These are phyloP conservation scores for Xylariaceae sp. DNA, from an alignment of 2,329 filamentous ascomycete species.

Conservation along the genomic window DNA sequence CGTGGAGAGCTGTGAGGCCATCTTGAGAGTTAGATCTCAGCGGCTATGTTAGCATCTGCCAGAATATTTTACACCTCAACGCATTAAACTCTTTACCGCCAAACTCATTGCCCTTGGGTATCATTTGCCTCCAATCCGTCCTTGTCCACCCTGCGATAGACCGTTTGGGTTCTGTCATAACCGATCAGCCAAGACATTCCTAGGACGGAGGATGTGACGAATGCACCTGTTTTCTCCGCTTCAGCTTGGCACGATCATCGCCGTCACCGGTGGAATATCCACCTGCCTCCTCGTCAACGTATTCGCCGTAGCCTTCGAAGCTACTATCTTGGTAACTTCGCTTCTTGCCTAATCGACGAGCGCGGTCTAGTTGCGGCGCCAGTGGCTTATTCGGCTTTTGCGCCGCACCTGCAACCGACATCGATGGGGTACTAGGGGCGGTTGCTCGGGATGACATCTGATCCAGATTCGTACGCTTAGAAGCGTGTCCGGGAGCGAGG, in stretches of 20 bases:
- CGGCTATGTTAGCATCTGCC: constrained; percentile 7
- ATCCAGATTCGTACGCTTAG: constrained; percentile 35
- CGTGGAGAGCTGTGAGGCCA: constrained; percentile 9
- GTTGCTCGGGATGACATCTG: constrained; percentile 45
- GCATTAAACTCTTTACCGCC: constrained; percentile 16
- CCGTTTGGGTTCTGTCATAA: constrained; percentile 42
- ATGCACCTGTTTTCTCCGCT: constrained; percentile 62
- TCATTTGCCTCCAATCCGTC: constrained; percentile 47
- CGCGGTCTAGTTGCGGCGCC: constrained; percentile 47
- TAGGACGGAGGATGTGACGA: constrained; percentile 26
- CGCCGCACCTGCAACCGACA: constrained; percentile 30
- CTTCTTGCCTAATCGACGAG: constrained; percentile 65
- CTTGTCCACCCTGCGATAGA: constrained; percentile 34
- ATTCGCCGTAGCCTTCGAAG: constrained; percentile 69
- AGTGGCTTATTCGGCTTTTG: constrained; percentile 31
- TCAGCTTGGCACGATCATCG: constrained; percentile 54
- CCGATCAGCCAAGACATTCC: constrained; percentile 38
- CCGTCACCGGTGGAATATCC: constrained; percentile 70
- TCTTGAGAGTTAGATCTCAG: constrained; percentile 1
- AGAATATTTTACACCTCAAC: constrained; percentile 20
- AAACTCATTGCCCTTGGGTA: constrained; percentile 34
- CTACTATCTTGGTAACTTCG: constrained; percentile 69
- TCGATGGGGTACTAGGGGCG: constrained; percentile 49
- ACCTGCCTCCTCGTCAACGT: constrained; percentile 62
- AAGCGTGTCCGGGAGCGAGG: constrained; percentile 39